phyloP scores from a whole-genome alignment of 805 yeast genomes.

The Wickerhamiella kurtzmanii region DNA sequence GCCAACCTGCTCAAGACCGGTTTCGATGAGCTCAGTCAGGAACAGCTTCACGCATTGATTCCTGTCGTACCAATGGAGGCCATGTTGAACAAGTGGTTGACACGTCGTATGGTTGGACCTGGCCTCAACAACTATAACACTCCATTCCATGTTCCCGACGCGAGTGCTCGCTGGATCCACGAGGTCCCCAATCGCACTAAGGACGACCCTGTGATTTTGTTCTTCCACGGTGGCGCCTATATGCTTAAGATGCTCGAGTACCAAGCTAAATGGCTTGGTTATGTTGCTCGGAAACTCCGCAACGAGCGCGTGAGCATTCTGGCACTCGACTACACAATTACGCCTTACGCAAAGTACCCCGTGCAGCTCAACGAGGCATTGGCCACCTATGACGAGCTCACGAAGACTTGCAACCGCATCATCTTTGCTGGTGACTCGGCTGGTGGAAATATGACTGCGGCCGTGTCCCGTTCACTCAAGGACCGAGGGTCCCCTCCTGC shows the following conservation, averaged over 20 bases:
- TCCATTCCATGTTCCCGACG: constrained; percentile 7
- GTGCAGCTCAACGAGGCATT: constrained; percentile 21
- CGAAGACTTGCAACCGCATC: constrained; percentile 15
- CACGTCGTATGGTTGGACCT: neutral
- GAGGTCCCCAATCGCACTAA: constrained; percentile 15
- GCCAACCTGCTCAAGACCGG: neutral
- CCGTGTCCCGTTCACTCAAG: constrained; percentile 4
- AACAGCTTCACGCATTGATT: neutral
- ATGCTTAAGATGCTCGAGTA: constrained; percentile 14
- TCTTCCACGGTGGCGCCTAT: constrained; percentile 22
- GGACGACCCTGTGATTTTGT: constrained; percentile 19
- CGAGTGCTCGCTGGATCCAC: constrained; percentile 19
- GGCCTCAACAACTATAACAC: constrained; percentile 10
- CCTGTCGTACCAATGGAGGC: neutral
- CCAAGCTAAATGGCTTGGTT: constrained; percentile 13
- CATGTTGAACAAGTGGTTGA: neutral
- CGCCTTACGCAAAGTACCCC: constrained; percentile 20
- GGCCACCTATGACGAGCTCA: constrained; percentile 13
- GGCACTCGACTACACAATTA: constrained; percentile 23
- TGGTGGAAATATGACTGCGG: constrained; percentile 23
- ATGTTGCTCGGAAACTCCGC: constrained; percentile 4
- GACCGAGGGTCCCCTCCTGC: neutral
- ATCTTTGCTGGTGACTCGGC: constrained; percentile 25
- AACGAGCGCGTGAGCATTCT: constrained; percentile 17
- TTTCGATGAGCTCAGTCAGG: neutral